A percentile compares a stretch with the other conserved stretches of the same genome.
Evolutionary conservation across 768 basidiomycete genomes (phyloP).

Genomic region (Mrakia frigida): DNA sequence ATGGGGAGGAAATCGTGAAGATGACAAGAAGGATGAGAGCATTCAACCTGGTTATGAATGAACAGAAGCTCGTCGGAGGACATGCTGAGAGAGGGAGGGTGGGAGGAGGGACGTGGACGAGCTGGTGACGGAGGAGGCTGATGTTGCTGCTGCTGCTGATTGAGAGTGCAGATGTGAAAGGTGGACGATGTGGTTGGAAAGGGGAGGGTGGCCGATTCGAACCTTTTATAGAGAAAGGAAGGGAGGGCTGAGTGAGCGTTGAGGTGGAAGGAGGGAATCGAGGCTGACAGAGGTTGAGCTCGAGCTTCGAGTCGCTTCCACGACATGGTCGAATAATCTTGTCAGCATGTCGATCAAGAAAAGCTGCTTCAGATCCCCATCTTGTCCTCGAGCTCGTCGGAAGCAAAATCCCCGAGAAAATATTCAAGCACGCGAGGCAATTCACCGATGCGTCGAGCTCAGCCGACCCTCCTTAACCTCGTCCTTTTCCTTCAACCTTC

Average conservation of each 20-base stretch:
- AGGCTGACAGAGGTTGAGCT: no score
- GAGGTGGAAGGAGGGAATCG: no score
- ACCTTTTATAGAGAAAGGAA: no score
- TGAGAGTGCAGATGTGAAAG: background rate
- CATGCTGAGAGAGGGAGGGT: background rate
- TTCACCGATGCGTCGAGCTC: background rate
- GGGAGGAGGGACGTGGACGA: background rate
- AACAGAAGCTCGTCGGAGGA: conserved; percentile 51
- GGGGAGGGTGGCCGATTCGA: no score
- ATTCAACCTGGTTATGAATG: conserved; percentile 58
- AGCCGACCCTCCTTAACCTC: background rate
- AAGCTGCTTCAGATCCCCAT: no score
- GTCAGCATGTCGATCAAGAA: no score
- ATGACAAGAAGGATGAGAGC: conserved; percentile 60
- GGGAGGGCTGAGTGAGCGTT: no score
- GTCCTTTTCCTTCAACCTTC: background rate
- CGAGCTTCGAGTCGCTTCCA: no score
- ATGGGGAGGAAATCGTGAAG: conserved; percentile 80
- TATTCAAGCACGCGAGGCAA: no score
- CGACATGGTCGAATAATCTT: no score
- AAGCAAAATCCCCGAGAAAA: no score
- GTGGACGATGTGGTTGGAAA: background rate
- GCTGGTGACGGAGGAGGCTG: background rate
- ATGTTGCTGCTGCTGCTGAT: background rate
- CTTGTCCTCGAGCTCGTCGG: no score